phyloP scores from a whole-genome alignment of 257 asterid species.

The Penstemon davidsonii region DNA sequence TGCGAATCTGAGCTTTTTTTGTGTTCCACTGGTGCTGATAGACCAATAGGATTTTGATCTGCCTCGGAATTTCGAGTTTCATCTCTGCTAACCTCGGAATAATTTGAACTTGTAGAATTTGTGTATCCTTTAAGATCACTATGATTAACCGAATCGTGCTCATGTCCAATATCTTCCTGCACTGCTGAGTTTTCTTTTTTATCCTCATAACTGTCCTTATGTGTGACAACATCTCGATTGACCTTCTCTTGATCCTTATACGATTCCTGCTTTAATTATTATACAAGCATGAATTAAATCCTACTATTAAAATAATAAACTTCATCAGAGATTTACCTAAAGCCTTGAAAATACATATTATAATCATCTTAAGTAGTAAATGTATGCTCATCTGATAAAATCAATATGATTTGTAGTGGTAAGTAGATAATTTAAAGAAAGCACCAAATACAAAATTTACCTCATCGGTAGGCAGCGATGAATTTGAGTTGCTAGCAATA shows the following conservation, averaged over 20 bases:
- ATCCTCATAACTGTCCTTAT: slow-evolving; percentile 13
- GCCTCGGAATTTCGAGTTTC: slow-evolving; percentile 1
- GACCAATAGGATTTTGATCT: neutral
- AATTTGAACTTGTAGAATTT: slow-evolving; percentile 5
- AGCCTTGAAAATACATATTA: neutral
- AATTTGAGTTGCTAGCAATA: neutral
- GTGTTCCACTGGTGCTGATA: slow-evolving; percentile 12
- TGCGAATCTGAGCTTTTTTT: neutral
- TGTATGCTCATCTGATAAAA: neutral
- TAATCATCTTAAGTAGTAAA: neutral
- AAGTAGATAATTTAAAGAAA: neutral
- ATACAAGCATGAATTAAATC: neutral
- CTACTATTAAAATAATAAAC: neutral
- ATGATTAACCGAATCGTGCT: neutral
- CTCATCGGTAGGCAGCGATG: slow-evolving; percentile 2
- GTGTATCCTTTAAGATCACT: slow-evolving; percentile 3
- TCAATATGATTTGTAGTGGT: too few species aligned
- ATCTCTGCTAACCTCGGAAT: neutral
- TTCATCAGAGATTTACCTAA: neutral
- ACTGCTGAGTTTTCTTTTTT: slow-evolving; percentile 8
- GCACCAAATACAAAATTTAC: slow-evolving; percentile 1
- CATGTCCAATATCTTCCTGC: slow-evolving; percentile 17
- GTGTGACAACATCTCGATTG: slow-evolving; percentile 14
- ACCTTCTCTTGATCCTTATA: slow-evolving; percentile 21
- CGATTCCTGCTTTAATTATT: slow-evolving; percentile 19